These are phyloP conservation scores for Ochetophila trinervis DNA, from an alignment of 306 rosid species.

Conservation along the genomic window DNA sequence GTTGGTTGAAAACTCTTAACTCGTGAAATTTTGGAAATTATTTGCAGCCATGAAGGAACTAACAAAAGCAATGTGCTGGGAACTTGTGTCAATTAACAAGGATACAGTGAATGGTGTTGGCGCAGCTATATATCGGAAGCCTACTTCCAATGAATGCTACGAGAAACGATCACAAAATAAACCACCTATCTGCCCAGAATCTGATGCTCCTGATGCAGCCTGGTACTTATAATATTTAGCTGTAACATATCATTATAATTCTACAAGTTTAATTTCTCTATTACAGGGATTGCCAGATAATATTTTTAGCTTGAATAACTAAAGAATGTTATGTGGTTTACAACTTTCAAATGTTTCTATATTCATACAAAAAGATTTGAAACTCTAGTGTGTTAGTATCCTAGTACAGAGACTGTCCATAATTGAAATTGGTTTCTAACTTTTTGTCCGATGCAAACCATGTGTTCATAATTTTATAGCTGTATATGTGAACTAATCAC, in stretches of 20 bases:
- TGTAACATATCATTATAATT: not conserved
- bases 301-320: not conserved
- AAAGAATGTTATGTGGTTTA: too few species aligned
- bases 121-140: constrained; percentile 77
- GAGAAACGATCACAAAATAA: constrained; percentile 62
- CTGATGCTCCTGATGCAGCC: constrained; percentile 88
- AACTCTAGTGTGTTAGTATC: constrained; percentile 10
- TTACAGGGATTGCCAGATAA: not conserved
- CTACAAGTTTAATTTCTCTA: not conserved
- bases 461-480: constrained; percentile 9
- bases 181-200: constrained; percentile 66
- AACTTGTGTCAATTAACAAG: constrained; percentile 65
- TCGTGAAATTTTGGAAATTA: constrained; percentile 18
- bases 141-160: constrained; percentile 77
- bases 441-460: constrained; percentile 5
- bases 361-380: not conserved
- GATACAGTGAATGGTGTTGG: constrained; percentile 81
- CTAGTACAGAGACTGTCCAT: constrained; percentile 7
- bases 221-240: constrained; percentile 50
- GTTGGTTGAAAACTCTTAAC: constrained; percentile 31
- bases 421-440: constrained; percentile 3
- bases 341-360: not conserved
- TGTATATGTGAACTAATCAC: constrained; percentile 3
- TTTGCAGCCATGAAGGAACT: constrained; percentile 78
- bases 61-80: constrained; percentile 88